phyloP scores from a whole-genome alignment of 306 rosid species.

The Quercus berberidifolia region DNA sequence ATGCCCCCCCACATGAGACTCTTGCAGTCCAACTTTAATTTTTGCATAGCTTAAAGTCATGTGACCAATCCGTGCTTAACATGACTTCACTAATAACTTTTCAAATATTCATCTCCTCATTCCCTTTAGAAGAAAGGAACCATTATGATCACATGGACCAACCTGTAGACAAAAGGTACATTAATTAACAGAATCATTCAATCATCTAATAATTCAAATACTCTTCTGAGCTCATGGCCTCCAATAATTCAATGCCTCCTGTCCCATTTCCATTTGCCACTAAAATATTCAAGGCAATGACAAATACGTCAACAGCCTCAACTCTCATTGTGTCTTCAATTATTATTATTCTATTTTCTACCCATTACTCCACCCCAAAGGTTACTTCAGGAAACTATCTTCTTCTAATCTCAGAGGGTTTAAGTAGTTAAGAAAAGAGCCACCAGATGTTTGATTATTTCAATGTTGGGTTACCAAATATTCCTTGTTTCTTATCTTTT shows the following conservation, averaged over 20 bases:
- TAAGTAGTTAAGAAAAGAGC: not conserved
- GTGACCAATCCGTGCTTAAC: constrained; percentile 57
- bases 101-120: constrained; percentile 30
- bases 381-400: not conserved
- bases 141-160: constrained; percentile 76
- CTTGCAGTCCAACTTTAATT: constrained; percentile 10
- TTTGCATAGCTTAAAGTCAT: constrained; percentile 36
- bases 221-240: constrained; percentile 12
- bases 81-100: constrained; percentile 29
- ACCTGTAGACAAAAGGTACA: constrained; percentile 39
- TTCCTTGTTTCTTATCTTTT: constrained; percentile 26
- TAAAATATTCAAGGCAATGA: constrained; percentile 23
- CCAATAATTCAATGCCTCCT: constrained; percentile 45
- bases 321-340: constrained; percentile 11
- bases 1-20: constrained; percentile 20
- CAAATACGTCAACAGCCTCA: constrained; percentile 31
- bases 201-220: constrained; percentile 38
- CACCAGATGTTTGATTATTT: not conserved
- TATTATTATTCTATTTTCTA: constrained; percentile 4
- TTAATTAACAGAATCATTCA: constrained; percentile 34
- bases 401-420: not conserved
- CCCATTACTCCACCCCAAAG: constrained; percentile 4
- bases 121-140: constrained; percentile 37
- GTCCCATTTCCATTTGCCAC: constrained; percentile 40
- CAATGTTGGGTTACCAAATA: constrained; percentile 39